Conservation (phyloP, 2,329 filamentous ascomycete genomes). For the Lasiodiplodia theobromae region DNA sequence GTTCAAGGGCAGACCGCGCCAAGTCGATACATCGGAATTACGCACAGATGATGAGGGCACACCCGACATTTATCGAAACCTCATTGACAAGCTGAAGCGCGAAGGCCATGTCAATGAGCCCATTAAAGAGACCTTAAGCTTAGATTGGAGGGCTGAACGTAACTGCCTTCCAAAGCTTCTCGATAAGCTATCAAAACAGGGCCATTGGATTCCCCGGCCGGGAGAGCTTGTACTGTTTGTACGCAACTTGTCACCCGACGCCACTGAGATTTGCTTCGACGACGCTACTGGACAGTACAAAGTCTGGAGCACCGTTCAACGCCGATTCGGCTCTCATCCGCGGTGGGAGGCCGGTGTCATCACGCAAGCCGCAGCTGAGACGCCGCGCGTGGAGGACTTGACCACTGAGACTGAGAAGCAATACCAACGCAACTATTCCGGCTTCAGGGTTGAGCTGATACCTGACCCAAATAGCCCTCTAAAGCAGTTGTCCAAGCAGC, state of each 20-base stretch:
- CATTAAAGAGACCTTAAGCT: constrained; percentile 58
- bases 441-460: constrained; percentile 65
- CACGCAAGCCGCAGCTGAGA: constrained; percentile 57
- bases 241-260: constrained; percentile 40
- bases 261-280: constrained; percentile 42
- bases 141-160: constrained; percentile 64
- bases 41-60: constrained; percentile 59
- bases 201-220: constrained; percentile 60
- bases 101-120: constrained; percentile 50
- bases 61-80: constrained; percentile 59
- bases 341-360: constrained; percentile 66
- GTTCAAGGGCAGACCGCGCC: constrained; percentile 30
- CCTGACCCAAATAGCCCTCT: constrained; percentile 58
- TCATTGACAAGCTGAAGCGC: constrained; percentile 57
- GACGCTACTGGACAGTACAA: constrained; percentile 34
- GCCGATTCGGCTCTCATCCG: constrained; percentile 48
- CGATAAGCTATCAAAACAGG: constrained; percentile 50
- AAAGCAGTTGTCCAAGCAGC: constrained; percentile 61
- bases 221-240: constrained; percentile 66
- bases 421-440: constrained; percentile 57
- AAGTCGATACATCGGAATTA: constrained; percentile 11
- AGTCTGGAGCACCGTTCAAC: constrained; percentile 29
- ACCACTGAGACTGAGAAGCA: constrained; percentile 48
- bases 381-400: constrained; percentile 55
- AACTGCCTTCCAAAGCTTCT: constrained; percentile 52